Percentiles rank a stretch among this genome's conserved stretches.
phyloP scores from a whole-genome alignment of 2,329 filamentous ascomycete species.

The Cytospora leucostoma region DNA sequence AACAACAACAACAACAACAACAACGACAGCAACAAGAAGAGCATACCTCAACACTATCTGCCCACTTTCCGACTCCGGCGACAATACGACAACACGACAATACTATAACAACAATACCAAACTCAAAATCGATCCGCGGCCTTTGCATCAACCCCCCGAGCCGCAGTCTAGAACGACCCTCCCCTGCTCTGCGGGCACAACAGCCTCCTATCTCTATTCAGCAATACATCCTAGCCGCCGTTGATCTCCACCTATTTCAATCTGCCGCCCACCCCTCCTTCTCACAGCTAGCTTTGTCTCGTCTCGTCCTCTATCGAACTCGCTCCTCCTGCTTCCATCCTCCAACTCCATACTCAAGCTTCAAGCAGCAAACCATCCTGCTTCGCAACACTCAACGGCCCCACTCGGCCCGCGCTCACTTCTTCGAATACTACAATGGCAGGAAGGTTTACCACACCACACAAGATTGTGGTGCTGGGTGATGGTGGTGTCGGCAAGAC shows the following conservation, averaged over 20 bases:
- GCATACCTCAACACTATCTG: not conserved
- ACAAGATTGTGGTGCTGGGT: conserved; percentile 93
- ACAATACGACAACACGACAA: conserved; percentile 12
- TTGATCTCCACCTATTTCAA: conserved; percentile 15
- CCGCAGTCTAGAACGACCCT: conserved; percentile 7
- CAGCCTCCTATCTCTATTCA: conserved; percentile 13
- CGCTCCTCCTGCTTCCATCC: conserved; percentile 4
- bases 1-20: conserved; percentile 2
- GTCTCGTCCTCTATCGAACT: conserved; percentile 6
- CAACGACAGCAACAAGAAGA: conserved; percentile 9
- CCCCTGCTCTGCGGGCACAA: not conserved
- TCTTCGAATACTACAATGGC: conserved; percentile 59
- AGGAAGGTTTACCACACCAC: conserved; percentile 72
- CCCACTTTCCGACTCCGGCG: conserved; percentile 11
- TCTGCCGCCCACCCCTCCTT: conserved; percentile 15
- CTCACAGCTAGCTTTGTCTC: conserved; percentile 4
- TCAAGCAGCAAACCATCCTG: conserved; percentile 5
- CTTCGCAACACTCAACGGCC: conserved; percentile 33
- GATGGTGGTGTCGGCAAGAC: conserved; percentile 95
- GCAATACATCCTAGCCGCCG: conserved; percentile 11
- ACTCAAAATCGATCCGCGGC: not conserved
- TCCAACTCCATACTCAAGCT: not conserved
- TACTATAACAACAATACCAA: not conserved
- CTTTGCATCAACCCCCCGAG: conserved; percentile 3
- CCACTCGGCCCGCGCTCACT: conserved; percentile 20